phyloP scores from a whole-genome alignment of 2,329 filamentous ascomycete species.

The Botrytis fabae region DNA sequence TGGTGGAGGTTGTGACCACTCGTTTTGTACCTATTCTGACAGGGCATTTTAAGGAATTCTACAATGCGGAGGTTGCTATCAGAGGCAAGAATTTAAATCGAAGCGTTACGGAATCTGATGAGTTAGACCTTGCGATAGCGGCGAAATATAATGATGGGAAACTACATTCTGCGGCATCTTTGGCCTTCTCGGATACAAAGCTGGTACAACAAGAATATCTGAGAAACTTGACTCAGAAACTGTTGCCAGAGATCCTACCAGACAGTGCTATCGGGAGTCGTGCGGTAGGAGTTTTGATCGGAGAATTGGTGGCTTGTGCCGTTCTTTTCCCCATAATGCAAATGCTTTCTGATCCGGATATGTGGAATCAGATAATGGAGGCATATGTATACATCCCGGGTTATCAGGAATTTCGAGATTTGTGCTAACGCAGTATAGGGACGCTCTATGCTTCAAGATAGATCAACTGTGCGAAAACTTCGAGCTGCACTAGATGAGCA shows the following conservation, averaged over 20 bases:
- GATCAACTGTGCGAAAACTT: conserved; percentile 90
- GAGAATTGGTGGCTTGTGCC: conserved; percentile 92
- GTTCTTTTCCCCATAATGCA: conserved; percentile 80
- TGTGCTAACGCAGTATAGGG: conserved; percentile 49
- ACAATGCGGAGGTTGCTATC: conserved; percentile 83
- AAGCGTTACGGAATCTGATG: conserved; percentile 92
- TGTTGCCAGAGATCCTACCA: conserved; percentile 76
- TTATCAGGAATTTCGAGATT: neutral
- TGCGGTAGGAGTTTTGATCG: conserved; percentile 75
- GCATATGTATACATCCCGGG: conserved; percentile 57
- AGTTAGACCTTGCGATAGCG: conserved; percentile 94
- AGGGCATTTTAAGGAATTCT: conserved; percentile 84
- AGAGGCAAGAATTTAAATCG: conserved; percentile 85
- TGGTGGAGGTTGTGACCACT: conserved; percentile 80
- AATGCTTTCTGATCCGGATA: conserved; percentile 85
- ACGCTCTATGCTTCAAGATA: conserved; percentile 84
- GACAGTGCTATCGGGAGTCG: conserved; percentile 73
- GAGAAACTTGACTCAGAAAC: conserved; percentile 67
- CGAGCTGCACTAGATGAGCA: conserved; percentile 92
- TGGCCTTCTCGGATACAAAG: conserved; percentile 82
- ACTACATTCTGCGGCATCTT: conserved; percentile 79
- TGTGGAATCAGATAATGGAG: conserved; percentile 96
- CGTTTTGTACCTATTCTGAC: conserved; percentile 86
- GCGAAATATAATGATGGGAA: conserved; percentile 87
- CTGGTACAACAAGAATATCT: conserved; percentile 86